Base-by-base conservation (phyloP, 2,329 filamentous ascomycete genomes). In the Monosporascus sp. region DNA sequence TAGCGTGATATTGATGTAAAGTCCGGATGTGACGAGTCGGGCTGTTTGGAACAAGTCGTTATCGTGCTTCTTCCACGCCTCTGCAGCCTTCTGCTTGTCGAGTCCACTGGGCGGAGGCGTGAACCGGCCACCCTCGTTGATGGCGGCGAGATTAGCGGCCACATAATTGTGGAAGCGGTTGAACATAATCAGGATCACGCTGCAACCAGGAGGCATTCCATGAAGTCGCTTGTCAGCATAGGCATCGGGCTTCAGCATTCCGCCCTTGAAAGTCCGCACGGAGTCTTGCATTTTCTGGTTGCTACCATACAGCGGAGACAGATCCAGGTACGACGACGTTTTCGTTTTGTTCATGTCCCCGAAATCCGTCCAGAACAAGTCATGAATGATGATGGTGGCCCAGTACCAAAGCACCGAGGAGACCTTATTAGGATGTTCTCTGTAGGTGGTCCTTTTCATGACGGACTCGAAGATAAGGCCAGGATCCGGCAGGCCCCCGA, bases 151-250 rank as follows among this genome's bases (percentile, higher is more conserved):
- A 56, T 93, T 87, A 51, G 85, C 81, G 1, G 89, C 91, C 0
- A 91, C 83, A 59, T 94, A 80, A 71, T 97, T 97, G 72, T 97
- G 93, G 72, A 95, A 95, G 24, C 85, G 81, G 63, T 87, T 87
- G 72, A 91, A 86, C 87, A 91, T 90, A 69, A 92, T 79, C 27
- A 92, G 71, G 3, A 92, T 63, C 5, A 89, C 84, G 52, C 83
- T 80, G 5, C 88, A 86, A 14, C 87, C 87, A 0, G 89, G 86
- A 0, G 88, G 89, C 63, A 89, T 86, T 9, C 82, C 86, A 24
- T 86, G 70, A 2, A 91, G 73, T 51, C 88, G 79, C 69, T 85
- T 84, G 63, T 91, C 87, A 3, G 86, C 82, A 59, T 88, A 92
- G 7, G 77, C 75, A 61, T 93, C 89, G 0, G 85, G 78, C 73